phyloP scores from a whole-genome alignment of 805 yeast genomes.

The Hanseniaspora occidentalis region DNA sequence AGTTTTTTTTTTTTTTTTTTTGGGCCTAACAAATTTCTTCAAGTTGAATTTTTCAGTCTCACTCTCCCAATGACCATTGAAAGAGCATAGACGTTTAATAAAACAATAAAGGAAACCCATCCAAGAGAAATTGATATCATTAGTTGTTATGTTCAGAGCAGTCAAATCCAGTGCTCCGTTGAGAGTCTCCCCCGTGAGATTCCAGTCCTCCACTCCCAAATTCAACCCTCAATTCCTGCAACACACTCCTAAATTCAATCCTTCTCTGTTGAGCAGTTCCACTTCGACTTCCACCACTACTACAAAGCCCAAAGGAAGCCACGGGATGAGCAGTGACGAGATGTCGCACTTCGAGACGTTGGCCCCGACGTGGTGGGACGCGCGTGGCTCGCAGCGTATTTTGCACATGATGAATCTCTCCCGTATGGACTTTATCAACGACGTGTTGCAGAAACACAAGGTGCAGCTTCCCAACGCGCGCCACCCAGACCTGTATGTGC shows the following conservation, averaged over 20 bases:
- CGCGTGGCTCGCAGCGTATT: slow-evolving; percentile 83
- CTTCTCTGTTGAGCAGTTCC: neutral
- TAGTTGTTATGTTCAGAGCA: neutral
- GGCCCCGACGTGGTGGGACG: slow-evolving; percentile 98
- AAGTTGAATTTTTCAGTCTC: too few species aligned
- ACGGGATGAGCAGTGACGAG: slow-evolving; percentile 34
- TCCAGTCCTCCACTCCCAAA: neutral
- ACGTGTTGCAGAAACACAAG: slow-evolving; percentile 14
- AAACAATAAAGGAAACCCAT: too few species aligned
- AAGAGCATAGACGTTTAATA: too few species aligned
- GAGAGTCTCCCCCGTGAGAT: too few species aligned
- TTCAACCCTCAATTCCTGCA: neutral
- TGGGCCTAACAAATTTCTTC: neutral
- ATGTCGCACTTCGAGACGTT: slow-evolving; percentile 69
- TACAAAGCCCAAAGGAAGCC: neutral
- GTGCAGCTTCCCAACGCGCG: slow-evolving; percentile 18
- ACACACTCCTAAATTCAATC: neutral
- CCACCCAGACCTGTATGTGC: slow-evolving; percentile 57
- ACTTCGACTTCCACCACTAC: neutral
- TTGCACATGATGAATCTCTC: slow-evolving; percentile 88
- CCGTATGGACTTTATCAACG: slow-evolving; percentile 73
- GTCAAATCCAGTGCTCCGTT: neutral
- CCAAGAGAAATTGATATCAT: neutral
- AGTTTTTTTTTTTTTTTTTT: neutral
- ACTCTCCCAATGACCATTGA: too few species aligned